Conservation (phyloP, 2,329 filamentous ascomycete genomes). For the Raffaelea ambrosiae region DNA sequence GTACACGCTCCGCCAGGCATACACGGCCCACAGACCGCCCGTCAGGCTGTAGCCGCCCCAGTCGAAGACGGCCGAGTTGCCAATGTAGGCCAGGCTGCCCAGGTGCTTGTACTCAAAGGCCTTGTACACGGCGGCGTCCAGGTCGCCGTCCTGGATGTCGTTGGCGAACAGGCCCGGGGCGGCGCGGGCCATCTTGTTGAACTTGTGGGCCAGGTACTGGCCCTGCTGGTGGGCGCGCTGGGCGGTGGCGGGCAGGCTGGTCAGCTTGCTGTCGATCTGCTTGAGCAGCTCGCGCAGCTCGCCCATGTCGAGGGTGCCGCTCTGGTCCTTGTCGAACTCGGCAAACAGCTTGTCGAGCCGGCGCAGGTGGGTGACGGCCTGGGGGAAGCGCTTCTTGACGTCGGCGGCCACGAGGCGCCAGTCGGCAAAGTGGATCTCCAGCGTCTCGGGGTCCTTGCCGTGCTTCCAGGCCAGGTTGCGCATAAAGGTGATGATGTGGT, state of each 20-base stretch:
- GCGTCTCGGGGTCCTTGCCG: slow-evolving; percentile 79
- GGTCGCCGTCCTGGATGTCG: slow-evolving; percentile 75
- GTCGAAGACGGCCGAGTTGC: slow-evolving; percentile 94
- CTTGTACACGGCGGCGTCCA: slow-evolving; percentile 88
- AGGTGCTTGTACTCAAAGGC: slow-evolving; percentile 92
- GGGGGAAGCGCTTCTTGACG: slow-evolving; percentile 83
- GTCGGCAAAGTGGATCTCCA: slow-evolving; percentile 78
- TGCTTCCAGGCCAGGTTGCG: slow-evolving; percentile 86
- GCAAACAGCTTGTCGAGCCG: slow-evolving; percentile 86
- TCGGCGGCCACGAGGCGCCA: slow-evolving; percentile 79
- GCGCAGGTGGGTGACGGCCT: slow-evolving; percentile 77
- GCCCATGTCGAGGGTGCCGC: slow-evolving; percentile 86
- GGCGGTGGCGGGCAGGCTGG: slow-evolving; percentile 86
- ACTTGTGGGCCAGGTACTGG: slow-evolving; percentile 82
- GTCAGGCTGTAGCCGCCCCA: slow-evolving; percentile 64
- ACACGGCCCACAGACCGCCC: slow-evolving; percentile 86
- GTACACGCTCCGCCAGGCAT: slow-evolving; percentile 92
- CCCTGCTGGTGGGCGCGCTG: slow-evolving; percentile 96
- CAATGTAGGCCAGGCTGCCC: slow-evolving; percentile 87
- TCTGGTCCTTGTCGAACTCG: slow-evolving; percentile 87
- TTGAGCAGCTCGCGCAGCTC: slow-evolving; percentile 81
- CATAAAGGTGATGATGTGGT: slow-evolving; percentile 84
- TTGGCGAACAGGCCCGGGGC: slow-evolving; percentile 70
- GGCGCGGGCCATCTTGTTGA: slow-evolving; percentile 80
- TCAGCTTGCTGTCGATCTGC: slow-evolving; percentile 92